A percentile compares a stretch with the other conserved stretches of the same genome.
Evolutionary conservation across 306 rosid species (phyloP).

Genomic region (Gillenia trifoliata): DNA sequence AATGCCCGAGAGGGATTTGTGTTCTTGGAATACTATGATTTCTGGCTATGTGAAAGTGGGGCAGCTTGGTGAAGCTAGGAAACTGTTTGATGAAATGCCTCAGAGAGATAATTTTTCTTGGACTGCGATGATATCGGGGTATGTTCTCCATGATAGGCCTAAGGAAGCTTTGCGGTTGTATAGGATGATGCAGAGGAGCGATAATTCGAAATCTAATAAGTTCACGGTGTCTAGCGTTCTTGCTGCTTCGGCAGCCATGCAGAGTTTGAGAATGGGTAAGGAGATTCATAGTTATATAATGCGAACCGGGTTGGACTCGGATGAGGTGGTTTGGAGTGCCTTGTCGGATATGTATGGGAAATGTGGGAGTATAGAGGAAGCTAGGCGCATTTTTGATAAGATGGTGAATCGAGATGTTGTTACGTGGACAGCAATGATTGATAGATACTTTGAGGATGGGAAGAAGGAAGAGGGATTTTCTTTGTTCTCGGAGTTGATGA

Average conservation of each 20-base stretch:
- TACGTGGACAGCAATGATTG: conserved; percentile 65
- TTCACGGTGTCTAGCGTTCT: conserved; percentile 50
- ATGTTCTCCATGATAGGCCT: conserved; percentile 31
- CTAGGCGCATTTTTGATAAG: conserved; percentile 49
- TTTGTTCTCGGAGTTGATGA: conserved; percentile 43
- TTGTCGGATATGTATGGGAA: conserved; percentile 58
- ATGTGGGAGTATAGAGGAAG: conserved; percentile 63
- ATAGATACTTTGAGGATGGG: conserved; percentile 55
- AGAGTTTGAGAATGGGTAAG: conserved; percentile 47
- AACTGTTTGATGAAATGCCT: conserved; percentile 59
- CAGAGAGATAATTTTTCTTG: conserved; percentile 61
- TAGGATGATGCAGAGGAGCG: conserved; percentile 43
- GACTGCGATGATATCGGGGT: conserved; percentile 55
- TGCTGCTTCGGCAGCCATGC: conserved; percentile 54
- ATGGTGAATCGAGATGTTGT: conserved; percentile 45
- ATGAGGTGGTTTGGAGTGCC: conserved; percentile 67
- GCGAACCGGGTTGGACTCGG: conserved; percentile 46
- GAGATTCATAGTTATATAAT: conserved; percentile 58
- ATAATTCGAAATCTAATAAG: conserved; percentile 37
- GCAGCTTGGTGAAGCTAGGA: conserved; percentile 40
- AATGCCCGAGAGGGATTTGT: conserved; percentile 53
- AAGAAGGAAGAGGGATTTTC: conserved; percentile 58
- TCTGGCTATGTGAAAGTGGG: conserved; percentile 51
- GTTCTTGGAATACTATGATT: conserved; percentile 70
- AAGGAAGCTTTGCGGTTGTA: conserved; percentile 54